Conservation (phyloP, 1,284 basidiomycete genomes). For the Fomes fomentarius region DNA sequence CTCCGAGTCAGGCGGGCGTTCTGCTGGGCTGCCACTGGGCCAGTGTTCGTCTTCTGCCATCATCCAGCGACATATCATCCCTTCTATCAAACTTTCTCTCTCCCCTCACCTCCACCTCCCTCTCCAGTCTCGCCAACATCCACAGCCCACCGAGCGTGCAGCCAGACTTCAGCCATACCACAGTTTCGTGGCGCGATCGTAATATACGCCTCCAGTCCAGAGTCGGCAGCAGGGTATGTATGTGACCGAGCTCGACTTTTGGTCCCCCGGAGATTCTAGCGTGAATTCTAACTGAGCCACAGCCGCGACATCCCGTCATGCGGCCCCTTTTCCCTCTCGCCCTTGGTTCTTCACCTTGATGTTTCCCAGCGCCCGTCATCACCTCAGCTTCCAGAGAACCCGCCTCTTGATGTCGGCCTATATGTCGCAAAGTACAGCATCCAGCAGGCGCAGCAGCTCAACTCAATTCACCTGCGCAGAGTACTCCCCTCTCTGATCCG, state of each 20-base stretch:
- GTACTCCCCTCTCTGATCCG: background rate
- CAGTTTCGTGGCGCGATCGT: background rate
- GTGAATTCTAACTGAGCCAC: conserved; percentile 1
- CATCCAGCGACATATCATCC: no score
- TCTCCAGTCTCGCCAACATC: no score
- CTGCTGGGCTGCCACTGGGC: background rate
- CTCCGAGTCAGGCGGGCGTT: no score
- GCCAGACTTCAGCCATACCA: background rate
- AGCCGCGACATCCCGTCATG: background rate
- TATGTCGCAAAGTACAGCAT: background rate
- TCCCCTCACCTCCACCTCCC: background rate
- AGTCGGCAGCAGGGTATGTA: background rate
- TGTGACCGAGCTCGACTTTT: no score
- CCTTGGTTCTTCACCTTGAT: background rate
- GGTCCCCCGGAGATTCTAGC: background rate
- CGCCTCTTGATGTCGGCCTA: no score
- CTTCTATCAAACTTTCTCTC: background rate
- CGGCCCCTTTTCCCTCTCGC: background rate
- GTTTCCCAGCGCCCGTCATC: background rate
- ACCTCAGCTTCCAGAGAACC: background rate
- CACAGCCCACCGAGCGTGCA: background rate
- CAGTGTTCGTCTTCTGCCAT: background rate
- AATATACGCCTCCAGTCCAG: background rate
- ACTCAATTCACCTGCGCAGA: background rate
- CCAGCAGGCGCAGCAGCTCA: background rate